Conservation (phyloP, 2,329 filamentous ascomycete genomes). For the Botryosphaeria dothidea region DNA sequence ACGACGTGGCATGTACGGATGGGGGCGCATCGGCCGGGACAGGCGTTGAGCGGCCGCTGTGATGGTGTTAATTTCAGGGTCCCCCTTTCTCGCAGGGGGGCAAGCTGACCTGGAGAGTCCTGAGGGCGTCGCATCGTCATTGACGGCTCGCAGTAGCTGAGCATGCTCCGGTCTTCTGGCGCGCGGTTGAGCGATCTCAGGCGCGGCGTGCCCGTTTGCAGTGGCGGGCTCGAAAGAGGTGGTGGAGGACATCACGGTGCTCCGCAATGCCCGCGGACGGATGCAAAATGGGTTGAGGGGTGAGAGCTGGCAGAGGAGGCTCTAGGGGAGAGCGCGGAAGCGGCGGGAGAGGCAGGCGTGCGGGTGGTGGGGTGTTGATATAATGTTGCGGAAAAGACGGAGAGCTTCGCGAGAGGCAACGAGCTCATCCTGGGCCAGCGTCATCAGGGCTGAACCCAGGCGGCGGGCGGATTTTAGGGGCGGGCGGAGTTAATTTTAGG, state of each 20-base stretch:
- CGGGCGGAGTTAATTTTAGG: neutral
- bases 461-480: neutral
- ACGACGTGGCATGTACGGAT: conserved; percentile 82
- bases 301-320: neutral
- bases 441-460: conserved; percentile 1
- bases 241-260: conserved; percentile 7
- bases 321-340: neutral
- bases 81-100: neutral
- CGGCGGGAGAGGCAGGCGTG: neutral
- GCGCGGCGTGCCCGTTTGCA: conserved; percentile 26
- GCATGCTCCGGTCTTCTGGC: conserved; percentile 37
- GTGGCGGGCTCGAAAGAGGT: conserved; percentile 9
- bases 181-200: conserved; percentile 33
- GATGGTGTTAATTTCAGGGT: conserved; percentile 1
- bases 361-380: neutral
- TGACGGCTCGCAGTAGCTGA: conserved; percentile 36
- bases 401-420: conserved; percentile 5
- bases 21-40: conserved; percentile 89
- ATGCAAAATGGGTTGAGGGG: neutral
- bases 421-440: conserved; percentile 15
- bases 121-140: conserved; percentile 35
- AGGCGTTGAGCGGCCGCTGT: conserved; percentile 79
- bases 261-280: conserved; percentile 1
- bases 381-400: conserved; percentile 6
- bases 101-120: conserved; percentile 36